Conservation (phyloP, 176 grass and related monocot genomes). For the Oryza coarctata region DNA sequence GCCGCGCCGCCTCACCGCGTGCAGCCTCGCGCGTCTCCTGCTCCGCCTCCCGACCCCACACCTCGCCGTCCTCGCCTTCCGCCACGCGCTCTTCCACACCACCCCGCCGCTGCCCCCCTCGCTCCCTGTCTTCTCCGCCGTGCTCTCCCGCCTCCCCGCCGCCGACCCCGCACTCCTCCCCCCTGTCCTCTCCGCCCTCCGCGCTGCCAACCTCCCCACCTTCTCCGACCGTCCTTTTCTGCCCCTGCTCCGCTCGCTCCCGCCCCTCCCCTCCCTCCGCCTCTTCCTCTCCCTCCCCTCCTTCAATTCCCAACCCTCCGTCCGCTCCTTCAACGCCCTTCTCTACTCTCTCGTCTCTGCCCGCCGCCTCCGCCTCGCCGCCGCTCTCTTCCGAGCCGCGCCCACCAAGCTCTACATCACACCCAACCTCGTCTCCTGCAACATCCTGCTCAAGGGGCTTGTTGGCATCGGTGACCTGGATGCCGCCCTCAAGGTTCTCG, state of each 20-base stretch:
- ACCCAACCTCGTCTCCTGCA: constrained; percentile 67
- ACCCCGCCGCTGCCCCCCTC: constrained; percentile 15
- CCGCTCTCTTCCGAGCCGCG: constrained; percentile 59
- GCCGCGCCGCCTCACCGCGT: constrained; percentile 42
- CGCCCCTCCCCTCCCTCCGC: constrained; percentile 55
- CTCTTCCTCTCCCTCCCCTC: constrained; percentile 73
- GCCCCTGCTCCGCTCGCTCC: constrained; percentile 54
- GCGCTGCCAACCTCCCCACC: constrained; percentile 35
- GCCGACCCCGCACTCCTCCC: constrained; percentile 32
- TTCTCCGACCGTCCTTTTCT: constrained; percentile 62
- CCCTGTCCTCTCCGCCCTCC: constrained; percentile 52
- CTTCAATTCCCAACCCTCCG: constrained; percentile 57
- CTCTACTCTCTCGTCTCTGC: constrained; percentile 62
- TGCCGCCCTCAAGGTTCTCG: constrained; percentile 55
- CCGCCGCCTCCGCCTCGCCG: constrained; percentile 49
- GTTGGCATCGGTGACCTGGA: constrained; percentile 42
- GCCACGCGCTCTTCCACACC: constrained; percentile 47
- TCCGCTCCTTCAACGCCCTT: constrained; percentile 76
- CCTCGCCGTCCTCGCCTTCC: constrained; percentile 34
- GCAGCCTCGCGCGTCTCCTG: constrained; percentile 28
- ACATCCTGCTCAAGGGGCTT: constrained; percentile 57
- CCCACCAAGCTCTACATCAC: constrained; percentile 57
- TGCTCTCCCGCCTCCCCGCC: constrained; percentile 39
- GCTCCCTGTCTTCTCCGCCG: constrained; percentile 36
- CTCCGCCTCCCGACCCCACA: constrained; percentile 35